Evolutionary conservation across 345 rosid genomes (phyloP), one percentile per base, ranked within the genome.

Genomic region (Mercurialis annua): DNA sequence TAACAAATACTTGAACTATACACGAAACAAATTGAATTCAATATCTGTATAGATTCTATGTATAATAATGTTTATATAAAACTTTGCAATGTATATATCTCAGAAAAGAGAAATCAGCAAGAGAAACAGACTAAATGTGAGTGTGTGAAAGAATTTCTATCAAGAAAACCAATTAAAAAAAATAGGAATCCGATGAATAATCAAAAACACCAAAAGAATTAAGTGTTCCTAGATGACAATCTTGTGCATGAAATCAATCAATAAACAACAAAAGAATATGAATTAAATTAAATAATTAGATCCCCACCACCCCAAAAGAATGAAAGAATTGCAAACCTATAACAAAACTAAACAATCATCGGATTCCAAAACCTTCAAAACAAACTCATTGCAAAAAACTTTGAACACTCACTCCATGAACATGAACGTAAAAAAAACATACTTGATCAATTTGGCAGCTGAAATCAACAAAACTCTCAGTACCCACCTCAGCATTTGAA

Each of bases 151-250:
- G 85, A 68, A 66, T 70, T 69, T 64, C 60, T 56, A 65, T 27
- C 30, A 33, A 79, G 64, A 36, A 67, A 78, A 67, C 38, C 67
- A 67, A 75, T 36, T 65, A 64, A 65, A 50, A 40, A 67, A n/a
- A 76, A 77, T 46, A 78, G 91, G 92, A 87, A 87, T 90, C 96
- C 91, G 89, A 85, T 84, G 87, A 78, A 74, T 51, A 81, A 71
- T 51, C 21, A 27, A 68, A 52, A 66, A 59, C 64, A 76, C 50
- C 48, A 49, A 81, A 67, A 63, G 51, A 76, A 36, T 1, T 30
- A 56, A 76, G 81, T 81, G 82, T 64, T 74, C 80, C 86, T 81
- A 71, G 72, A 76, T 71, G 79, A 73, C 21, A 71, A 62, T 71
- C 47, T 40, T 71, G 50, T 48, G 23, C 65, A 48, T 59, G 18